phyloP scores from a whole-genome alignment of 805 yeast species.

The Brettanomyces bruxellensis region DNA sequence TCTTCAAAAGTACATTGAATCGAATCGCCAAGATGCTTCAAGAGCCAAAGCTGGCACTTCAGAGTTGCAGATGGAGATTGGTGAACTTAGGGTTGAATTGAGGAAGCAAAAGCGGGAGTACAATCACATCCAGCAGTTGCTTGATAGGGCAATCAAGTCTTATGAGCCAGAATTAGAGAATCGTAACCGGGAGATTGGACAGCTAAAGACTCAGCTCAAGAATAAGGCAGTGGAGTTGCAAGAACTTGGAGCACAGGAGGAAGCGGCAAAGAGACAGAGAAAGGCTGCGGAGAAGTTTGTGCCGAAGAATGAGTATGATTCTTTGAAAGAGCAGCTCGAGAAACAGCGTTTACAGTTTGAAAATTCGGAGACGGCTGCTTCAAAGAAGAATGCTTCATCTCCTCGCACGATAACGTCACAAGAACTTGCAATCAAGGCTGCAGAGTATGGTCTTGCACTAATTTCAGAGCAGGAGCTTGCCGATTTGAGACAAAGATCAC shows the following conservation, averaged over 20 bases:
- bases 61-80: conserved; percentile 6
- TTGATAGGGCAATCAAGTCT: neutral
- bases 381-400: neutral
- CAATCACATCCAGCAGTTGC: neutral
- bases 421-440: conserved; percentile 29
- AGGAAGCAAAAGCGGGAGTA: neutral
- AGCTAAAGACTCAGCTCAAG: neutral
- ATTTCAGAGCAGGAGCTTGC: conserved; percentile 19
- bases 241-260: neutral
- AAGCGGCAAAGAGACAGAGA: neutral
- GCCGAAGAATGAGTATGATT: neutral
- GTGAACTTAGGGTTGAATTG: neutral
- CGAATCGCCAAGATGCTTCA: conserved; percentile 5
- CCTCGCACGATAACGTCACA: conserved; percentile 20
- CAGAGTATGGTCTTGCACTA: conserved; percentile 31
- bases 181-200: neutral
- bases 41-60: conserved; percentile 4
- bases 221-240: conserved; percentile 1
- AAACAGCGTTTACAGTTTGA: neutral
- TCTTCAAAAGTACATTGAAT: conserved; percentile 8
- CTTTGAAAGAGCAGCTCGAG: neutral
- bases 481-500: conserved; percentile 8
- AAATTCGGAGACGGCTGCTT: neutral
- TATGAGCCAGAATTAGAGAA: neutral
- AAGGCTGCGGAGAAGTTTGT: neutral